These are phyloP conservation scores for Parastagonospora nodorum DNA, from an alignment of 2,329 filamentous ascomycete species.

Conservation along the genomic window DNA sequence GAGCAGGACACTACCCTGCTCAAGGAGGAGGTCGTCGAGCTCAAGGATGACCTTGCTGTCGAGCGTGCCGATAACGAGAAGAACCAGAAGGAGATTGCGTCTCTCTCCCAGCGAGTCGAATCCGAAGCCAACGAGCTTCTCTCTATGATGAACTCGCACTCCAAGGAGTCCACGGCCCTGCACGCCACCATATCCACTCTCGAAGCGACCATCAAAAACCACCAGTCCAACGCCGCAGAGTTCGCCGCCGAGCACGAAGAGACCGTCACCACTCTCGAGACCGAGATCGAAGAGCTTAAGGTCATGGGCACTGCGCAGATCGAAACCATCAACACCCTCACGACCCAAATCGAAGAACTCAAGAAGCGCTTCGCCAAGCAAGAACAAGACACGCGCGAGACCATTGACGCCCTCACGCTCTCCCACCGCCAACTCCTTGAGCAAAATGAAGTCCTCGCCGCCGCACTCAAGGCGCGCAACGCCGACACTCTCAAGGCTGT, in stretches of 20 bases:
- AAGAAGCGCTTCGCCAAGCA: slow-evolving; percentile 37
- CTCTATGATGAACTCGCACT: slow-evolving; percentile 32
- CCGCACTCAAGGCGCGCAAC: slow-evolving; percentile 33
- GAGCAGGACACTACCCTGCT: slow-evolving; percentile 32
- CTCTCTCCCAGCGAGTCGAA: slow-evolving; percentile 35
- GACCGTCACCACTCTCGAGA: slow-evolving; percentile 29
- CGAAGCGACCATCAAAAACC: slow-evolving; percentile 45
- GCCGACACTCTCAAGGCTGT: slow-evolving; percentile 35
- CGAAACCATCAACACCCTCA: slow-evolving; percentile 38
- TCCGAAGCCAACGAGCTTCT: slow-evolving; percentile 36
- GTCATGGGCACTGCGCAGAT: slow-evolving; percentile 40
- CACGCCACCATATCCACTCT: slow-evolving; percentile 45
- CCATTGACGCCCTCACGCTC: slow-evolving; percentile 37
- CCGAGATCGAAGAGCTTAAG: slow-evolving; percentile 42
- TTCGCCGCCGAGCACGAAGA: slow-evolving; percentile 30
- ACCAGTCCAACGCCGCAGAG: slow-evolving; percentile 33
- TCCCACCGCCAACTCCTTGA: slow-evolving; percentile 34
- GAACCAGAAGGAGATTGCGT: slow-evolving; percentile 33
- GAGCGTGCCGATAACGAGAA: slow-evolving; percentile 30
- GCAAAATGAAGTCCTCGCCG: slow-evolving; percentile 37
- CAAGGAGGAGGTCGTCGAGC: slow-evolving; percentile 25
- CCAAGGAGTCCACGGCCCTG: slow-evolving; percentile 41
- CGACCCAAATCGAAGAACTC: slow-evolving; percentile 37
- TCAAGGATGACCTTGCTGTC: slow-evolving; percentile 25
- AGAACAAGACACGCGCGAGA: slow-evolving; percentile 34